Evolutionary conservation across 805 yeast species (phyloP).

Genomic region (Yarrowia porcina): DNA sequence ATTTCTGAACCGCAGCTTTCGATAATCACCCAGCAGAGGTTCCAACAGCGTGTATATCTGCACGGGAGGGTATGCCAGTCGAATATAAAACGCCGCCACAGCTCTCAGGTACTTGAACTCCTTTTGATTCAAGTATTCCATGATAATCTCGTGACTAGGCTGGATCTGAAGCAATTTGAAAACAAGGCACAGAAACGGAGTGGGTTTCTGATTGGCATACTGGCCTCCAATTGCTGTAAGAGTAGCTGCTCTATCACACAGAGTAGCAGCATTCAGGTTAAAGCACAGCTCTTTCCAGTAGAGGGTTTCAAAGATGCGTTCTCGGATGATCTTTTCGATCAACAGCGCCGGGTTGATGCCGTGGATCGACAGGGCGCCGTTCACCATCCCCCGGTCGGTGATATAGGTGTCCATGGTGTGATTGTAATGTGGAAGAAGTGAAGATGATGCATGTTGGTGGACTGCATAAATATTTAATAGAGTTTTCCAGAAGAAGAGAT

Average conservation of each 20-base stretch:
- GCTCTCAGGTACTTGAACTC: slow-evolving; percentile 78
- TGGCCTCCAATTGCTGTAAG: slow-evolving; percentile 56
- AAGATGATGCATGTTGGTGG: not conserved
- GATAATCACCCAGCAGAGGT: slow-evolving; percentile 57
- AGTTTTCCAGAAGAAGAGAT: not conserved
- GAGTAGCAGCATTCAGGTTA: slow-evolving; percentile 47
- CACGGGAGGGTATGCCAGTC: slow-evolving; percentile 45
- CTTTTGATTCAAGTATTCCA: slow-evolving; percentile 53
- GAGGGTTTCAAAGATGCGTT: slow-evolving; percentile 52
- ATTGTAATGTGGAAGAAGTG: not conserved
- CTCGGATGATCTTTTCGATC: slow-evolving; percentile 58
- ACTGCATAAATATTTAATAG: not conserved
- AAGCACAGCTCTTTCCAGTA: slow-evolving; percentile 60
- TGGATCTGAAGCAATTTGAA: slow-evolving; percentile 73
- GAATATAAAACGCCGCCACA: slow-evolving; percentile 59
- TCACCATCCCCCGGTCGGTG: slow-evolving; percentile 35
- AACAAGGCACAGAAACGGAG: slow-evolving; percentile 71
- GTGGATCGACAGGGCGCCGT: slow-evolving; percentile 37
- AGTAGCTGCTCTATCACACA: slow-evolving; percentile 48
- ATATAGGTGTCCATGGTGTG: slow-evolving; percentile 28
- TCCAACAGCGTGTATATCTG: slow-evolving; percentile 53
- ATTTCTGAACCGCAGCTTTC: slow-evolving; percentile 59
- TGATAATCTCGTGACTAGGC: slow-evolving; percentile 58
- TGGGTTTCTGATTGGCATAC: slow-evolving; percentile 56
- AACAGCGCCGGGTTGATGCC: slow-evolving; percentile 50